Percentiles rank a stretch among this genome's conserved stretches.
phyloP scores from a whole-genome alignment of 2,329 filamentous ascomycete genomes.

The Parascedosporium putredinis region DNA sequence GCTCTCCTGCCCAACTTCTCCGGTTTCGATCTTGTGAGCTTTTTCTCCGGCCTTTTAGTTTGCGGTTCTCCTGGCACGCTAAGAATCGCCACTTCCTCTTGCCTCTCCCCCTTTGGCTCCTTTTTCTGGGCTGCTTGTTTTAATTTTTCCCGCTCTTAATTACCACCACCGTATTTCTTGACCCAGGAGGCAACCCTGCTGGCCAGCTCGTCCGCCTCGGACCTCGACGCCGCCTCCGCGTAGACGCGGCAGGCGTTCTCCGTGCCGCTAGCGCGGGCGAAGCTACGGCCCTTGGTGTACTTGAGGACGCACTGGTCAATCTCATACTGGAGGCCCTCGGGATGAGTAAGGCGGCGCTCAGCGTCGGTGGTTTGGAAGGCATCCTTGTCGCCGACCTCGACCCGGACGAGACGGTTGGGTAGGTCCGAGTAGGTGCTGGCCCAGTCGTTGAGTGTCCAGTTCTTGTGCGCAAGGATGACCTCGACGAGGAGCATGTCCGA shows the following conservation, averaged over 20 bases:
- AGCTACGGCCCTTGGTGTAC: constrained; percentile 80
- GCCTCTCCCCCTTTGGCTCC: too few species aligned
- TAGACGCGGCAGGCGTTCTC: constrained; percentile 96
- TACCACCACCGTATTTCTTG: constrained; percentile 37
- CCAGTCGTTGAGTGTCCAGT: constrained; percentile 86
- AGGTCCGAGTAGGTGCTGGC: constrained; percentile 85
- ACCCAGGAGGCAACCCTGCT: constrained; percentile 71
- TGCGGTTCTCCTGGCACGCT: too few species aligned
- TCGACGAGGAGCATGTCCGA: constrained; percentile 95
- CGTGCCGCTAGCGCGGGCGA: constrained; percentile 86
- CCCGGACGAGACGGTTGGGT: constrained; percentile 87
- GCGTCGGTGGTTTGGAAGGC: constrained; percentile 88
- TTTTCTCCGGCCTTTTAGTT: too few species aligned
- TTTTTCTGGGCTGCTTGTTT: too few species aligned
- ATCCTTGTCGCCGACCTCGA: constrained; percentile 79
- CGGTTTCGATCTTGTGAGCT: too few species aligned
- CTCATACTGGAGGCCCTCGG: constrained; percentile 67
- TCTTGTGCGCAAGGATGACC: constrained; percentile 90
- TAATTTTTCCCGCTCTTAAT: neutral
- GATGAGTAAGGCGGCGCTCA: constrained; percentile 75
- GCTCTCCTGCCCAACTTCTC: too few species aligned
- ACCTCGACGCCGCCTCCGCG: constrained; percentile 80
- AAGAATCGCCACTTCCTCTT: too few species aligned
- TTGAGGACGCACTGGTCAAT: constrained; percentile 85
- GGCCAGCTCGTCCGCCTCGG: constrained; percentile 84